Conservation (phyloP, 768 basidiomycete genomes). For the Collybia sordida region DNA sequence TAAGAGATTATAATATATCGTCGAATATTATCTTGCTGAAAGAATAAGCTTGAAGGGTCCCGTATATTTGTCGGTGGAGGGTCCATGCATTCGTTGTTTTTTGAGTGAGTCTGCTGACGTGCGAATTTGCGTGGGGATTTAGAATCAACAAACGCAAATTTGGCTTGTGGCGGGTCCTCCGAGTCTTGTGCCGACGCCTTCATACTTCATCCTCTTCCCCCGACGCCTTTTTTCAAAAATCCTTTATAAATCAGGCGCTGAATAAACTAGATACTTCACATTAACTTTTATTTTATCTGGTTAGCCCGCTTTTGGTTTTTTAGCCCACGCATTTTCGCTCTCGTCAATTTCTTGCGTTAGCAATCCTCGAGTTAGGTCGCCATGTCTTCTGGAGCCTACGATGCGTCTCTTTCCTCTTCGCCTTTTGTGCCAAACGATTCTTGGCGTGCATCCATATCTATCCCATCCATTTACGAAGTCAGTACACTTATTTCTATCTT, state of each 20-base stretch:
- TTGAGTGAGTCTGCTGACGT: constrained; percentile 15
- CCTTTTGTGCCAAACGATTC: constrained; percentile 28
- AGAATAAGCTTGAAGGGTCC: constrained; percentile 52
- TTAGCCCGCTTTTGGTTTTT: not conserved
- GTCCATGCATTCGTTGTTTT: constrained; percentile 7
- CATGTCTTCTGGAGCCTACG: constrained; percentile 44
- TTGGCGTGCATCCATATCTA: constrained; percentile 30
- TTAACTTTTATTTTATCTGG: not conserved
- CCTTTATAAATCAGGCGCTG: not conserved
- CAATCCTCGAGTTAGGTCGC: too few species aligned
- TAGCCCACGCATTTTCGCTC: too few species aligned
- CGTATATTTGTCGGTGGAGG: constrained; percentile 19
- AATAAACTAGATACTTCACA: not conserved
- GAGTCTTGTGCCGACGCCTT: not conserved
- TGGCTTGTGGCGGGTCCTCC: constrained; percentile 26
- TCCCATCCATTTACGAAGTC: constrained; percentile 37
- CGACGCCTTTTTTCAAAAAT: constrained; percentile 1
- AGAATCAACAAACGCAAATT: constrained; percentile 29
- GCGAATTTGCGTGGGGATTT: too few species aligned
- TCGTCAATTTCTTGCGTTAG: too few species aligned
- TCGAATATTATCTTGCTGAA: constrained; percentile 49
- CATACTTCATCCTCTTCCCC: constrained; percentile 4
- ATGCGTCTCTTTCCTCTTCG: constrained; percentile 30
- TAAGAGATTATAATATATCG: constrained; percentile 71
- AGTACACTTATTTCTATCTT: constrained; percentile 18